Percentiles rank a stretch among this genome's conserved stretches.
These are phyloP conservation scores for Selaginella moellendorffii DNA, from an alignment of 75 land plant species.

Conservation along the genomic window DNA sequence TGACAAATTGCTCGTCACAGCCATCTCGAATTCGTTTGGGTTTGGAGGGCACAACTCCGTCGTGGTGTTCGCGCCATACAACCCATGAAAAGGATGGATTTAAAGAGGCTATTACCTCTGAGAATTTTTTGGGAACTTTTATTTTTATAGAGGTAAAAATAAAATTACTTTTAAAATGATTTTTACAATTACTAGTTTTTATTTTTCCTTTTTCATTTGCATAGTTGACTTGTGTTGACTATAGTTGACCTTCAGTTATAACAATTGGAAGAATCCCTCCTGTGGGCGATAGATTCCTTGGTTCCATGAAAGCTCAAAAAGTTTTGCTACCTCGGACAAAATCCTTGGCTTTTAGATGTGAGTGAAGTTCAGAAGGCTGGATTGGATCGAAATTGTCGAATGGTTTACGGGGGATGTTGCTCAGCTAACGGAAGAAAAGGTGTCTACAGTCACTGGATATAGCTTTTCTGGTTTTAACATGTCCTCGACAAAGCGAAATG, in stretches of 20 bases:
- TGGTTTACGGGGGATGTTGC: too few relatives aligned
- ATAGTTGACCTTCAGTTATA: background rate
- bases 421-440: too few relatives aligned
- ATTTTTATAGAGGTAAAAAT: background rate
- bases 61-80: constrained; percentile 45
- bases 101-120: background rate
- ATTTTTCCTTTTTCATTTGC: background rate
- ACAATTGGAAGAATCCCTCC: too few relatives aligned
- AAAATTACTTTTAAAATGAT: background rate
- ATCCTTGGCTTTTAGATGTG: too few relatives aligned
- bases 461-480: too few relatives aligned
- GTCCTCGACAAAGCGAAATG: too few relatives aligned
- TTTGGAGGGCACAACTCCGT: constrained; percentile 68
- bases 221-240: background rate
- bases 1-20: constrained; percentile 12
- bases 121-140: background rate
- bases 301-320: too few relatives aligned
- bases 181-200: background rate
- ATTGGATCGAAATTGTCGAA: too few relatives aligned
- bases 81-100: background rate
- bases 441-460: too few relatives aligned
- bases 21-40: constrained; percentile 57
- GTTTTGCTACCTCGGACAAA: too few relatives aligned
- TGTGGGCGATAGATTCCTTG: too few relatives aligned
- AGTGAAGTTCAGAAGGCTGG: too few relatives aligned